Conservation (phyloP, 164 flowering plant genomes). For the Dillenia suffruticosa region DNA sequence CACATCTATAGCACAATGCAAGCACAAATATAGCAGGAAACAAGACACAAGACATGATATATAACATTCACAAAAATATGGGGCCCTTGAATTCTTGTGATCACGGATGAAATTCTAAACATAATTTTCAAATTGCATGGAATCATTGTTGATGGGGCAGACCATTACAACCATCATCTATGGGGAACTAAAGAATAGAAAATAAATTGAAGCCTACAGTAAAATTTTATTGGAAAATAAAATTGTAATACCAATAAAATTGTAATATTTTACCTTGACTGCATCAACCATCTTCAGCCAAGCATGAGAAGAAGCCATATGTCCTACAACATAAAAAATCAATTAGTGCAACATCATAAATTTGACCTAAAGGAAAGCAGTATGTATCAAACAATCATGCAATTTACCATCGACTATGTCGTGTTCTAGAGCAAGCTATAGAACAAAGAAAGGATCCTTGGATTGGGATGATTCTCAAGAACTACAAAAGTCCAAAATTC, state of each 20-base stretch:
- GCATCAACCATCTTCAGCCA: constrained; percentile 58
- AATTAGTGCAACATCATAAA: background rate
- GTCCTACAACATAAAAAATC: constrained; percentile 24
- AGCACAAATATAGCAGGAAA: too few species aligned
- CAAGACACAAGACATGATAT: too few species aligned
- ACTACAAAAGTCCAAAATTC: constrained; percentile 22
- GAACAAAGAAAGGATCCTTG: constrained; percentile 43
- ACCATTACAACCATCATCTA: too few species aligned
- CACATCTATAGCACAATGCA: too few species aligned
- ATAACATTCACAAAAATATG: too few species aligned
- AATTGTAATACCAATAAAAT: constrained; percentile 2
- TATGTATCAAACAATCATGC: background rate
- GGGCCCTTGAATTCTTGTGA: too few species aligned
- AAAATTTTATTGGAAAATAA: background rate
- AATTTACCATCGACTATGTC: constrained; percentile 26
- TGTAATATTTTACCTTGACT: constrained; percentile 37
- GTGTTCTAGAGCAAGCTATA: constrained; percentile 30
- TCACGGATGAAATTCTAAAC: too few species aligned
- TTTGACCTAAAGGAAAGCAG: background rate
- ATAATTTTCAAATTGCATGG: too few species aligned
- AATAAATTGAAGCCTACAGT: too few species aligned
- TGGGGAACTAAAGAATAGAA: too few species aligned
- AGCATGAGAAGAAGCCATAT: constrained; percentile 23
- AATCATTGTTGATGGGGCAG: too few species aligned
- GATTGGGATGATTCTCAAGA: constrained; percentile 35